Percentiles rank a stretch among this genome's conserved stretches.
phyloP scores from a whole-genome alignment of 176 grass and related monocot genomes.

The Aegilops sharonensis region DNA sequence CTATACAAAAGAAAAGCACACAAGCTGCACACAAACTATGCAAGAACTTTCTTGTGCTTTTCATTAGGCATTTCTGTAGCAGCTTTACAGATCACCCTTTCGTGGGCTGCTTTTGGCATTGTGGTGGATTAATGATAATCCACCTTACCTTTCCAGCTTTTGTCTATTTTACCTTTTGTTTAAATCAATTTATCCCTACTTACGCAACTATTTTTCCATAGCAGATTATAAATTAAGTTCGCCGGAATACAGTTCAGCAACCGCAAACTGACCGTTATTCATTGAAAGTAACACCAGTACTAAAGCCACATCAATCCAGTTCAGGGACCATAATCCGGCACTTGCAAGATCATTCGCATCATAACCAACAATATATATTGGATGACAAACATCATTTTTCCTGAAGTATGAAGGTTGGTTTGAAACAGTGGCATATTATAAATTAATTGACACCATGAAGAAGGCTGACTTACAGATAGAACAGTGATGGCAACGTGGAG shows the following conservation, averaged over 20 bases:
- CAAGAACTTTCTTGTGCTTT: neutral
- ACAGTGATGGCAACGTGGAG: constrained; percentile 91
- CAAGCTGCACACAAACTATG: neutral
- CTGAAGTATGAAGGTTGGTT: neutral
- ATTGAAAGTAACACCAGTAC: neutral
- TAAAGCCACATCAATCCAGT: neutral
- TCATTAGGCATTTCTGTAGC: neutral
- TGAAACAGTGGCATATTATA: neutral
- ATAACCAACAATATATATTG: neutral
- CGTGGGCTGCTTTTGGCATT: neutral
- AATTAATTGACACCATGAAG: constrained; percentile 3
- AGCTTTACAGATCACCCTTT: constrained; percentile 4
- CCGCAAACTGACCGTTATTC: neutral
- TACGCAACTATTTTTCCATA: too few species aligned
- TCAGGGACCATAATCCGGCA: neutral
- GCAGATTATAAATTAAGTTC: too few species aligned
- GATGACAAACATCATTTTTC: neutral
- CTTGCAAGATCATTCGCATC: neutral
- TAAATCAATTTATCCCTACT: too few species aligned
- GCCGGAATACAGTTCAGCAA: too few species aligned
- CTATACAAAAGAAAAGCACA: neutral
- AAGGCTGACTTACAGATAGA: constrained; percentile 78
- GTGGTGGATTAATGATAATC: too few species aligned
- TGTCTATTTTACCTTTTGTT: too few species aligned
- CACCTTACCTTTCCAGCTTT: too few species aligned